These are phyloP conservation scores for Bullera alba DNA, from an alignment of 768 basidiomycete genomes.

Conservation along the genomic window DNA sequence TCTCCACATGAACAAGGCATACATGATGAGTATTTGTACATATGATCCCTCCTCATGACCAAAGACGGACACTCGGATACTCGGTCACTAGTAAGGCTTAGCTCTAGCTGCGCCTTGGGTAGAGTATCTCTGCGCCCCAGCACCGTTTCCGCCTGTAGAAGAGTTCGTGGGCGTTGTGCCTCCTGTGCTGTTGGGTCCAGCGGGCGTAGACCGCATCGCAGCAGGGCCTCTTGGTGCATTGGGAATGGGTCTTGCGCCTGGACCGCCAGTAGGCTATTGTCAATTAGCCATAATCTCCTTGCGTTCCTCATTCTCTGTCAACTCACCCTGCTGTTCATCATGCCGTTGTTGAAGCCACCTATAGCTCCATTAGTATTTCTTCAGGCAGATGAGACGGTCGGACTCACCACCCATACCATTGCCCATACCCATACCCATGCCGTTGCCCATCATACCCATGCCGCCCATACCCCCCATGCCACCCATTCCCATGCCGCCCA, in stretches of 20 bases:
- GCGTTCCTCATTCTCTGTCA: not conserved
- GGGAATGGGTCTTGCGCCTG: conserved; percentile 22
- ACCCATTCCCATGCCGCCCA: conserved; percentile 8
- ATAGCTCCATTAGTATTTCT: no score
- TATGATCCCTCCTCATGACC: not conserved
- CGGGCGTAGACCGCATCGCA: conserved; percentile 31
- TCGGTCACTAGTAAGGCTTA: conserved; percentile 35
- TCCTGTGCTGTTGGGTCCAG: not conserved
- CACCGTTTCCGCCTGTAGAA: conserved; percentile 11
- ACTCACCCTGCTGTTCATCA: conserved; percentile 6
- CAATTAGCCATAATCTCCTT: not conserved
- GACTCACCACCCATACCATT: conserved; percentile 15
- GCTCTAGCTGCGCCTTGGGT: conserved; percentile 41
- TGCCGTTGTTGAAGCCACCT: conserved; percentile 1
- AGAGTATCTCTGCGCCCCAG: conserved; percentile 42
- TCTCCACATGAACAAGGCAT: no score
- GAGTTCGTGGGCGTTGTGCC: not conserved
- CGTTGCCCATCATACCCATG: conserved; percentile 14
- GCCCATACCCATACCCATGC: conserved; percentile 45
- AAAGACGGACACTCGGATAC: not conserved
- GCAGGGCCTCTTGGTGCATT: conserved; percentile 45
- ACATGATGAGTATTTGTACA: not conserved
- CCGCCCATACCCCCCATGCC: conserved; percentile 31
- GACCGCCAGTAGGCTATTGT: conserved; percentile 4
- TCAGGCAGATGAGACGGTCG: conserved; percentile 5